A percentile compares a stretch with the other conserved stretches of the same genome.
phyloP scores from a whole-genome alignment of 2,329 filamentous ascomycete genomes.

The Rasamsonia emersonii region DNA sequence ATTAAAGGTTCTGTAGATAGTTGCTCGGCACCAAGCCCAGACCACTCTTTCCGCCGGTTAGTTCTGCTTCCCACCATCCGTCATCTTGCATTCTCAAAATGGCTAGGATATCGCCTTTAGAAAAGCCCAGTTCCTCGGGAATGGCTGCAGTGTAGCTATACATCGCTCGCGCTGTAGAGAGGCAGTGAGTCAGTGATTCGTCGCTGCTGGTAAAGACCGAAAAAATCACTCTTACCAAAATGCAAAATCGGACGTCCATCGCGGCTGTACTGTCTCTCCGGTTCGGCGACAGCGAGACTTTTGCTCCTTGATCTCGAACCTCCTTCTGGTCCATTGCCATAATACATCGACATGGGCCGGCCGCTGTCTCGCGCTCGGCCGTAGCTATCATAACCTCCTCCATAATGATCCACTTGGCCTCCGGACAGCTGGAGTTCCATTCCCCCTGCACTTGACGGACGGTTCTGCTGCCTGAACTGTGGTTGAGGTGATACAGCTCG shows the following conservation, averaged over 20 bases:
- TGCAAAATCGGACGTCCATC: conserved; percentile 84
- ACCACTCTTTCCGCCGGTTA: conserved; percentile 49
- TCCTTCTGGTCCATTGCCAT: conserved; percentile 40
- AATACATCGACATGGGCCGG: conserved; percentile 41
- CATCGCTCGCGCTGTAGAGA: conserved; percentile 67
- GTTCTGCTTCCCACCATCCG: conserved; percentile 98
- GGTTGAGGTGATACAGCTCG: conserved; percentile 46
- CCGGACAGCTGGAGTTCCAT: conserved; percentile 63
- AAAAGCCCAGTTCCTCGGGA: conserved; percentile 85
- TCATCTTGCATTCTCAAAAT: conserved; percentile 90
- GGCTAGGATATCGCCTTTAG: conserved; percentile 84
- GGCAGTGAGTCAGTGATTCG: not conserved
- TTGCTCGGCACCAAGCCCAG: conserved; percentile 58
- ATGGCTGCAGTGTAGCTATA: conserved; percentile 94
- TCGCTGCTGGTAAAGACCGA: not conserved
- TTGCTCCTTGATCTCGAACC: conserved; percentile 60
- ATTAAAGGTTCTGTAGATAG: conserved; percentile 53
- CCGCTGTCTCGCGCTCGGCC: conserved; percentile 33
- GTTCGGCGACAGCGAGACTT: conserved; percentile 73
- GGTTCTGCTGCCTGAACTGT: conserved; percentile 41
- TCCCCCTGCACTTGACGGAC: conserved; percentile 41
- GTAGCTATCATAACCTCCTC: conserved; percentile 26
- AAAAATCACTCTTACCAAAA: conserved; percentile 63
- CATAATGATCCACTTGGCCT: conserved; percentile 48
- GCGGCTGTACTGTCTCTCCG: conserved; percentile 61